Evolutionary conservation across 225 moss, liverwort and hornwort species (phyloP), one percentile per base, ranked within the genome.

Genomic region (Takakia lepidozioides): DNA sequence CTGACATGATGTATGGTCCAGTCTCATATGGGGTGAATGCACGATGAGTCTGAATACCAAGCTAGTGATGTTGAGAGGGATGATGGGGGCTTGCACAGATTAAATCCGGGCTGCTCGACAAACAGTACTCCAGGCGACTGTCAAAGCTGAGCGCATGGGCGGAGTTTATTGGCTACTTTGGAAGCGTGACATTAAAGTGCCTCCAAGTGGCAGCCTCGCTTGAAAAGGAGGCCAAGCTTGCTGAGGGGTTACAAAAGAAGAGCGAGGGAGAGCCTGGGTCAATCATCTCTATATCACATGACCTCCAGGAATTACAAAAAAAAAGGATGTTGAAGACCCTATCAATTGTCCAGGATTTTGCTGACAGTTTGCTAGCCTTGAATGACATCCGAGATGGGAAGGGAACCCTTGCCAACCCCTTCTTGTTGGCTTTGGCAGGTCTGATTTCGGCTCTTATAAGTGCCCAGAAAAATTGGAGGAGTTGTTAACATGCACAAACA

Each of bases 401-500:
- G 22, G 85, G 87, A 42, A n/a, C 74, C 0, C 60, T 91, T 6
- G 87, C 85, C 38, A 80, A 69, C 38, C 87, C 91, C 8, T 51
- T 81, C n/a, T 50, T 87, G 23, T 69, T 98, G 11, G 75, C 98
- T 16, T 74, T 70, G 49, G 91, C 91, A 49, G 91, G 98, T 50
- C 68, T 98, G 41, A 5, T 91, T 55, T 98, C 98, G 37, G 91
- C 91, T 41, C 54, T 83, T 35, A 85, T 98, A 27, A 87, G 91
- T 40, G 75, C 98, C 46, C 83, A 91, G 24, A 98, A 98, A 68
- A 91, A 91, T 39, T 98, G 91, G 98, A 75, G 78, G 41, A 87
- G 56, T 55, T 98, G 91, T 50, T 79, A 32, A n/a, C n/a, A n/a
- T n/a, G n/a, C n/a, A n/a, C n/a, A n/a, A n/a, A n/a, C n/a, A n/a